Percentiles rank a stretch among this genome's conserved stretches.
phyloP scores from a whole-genome alignment of 306 rosid species.

The Adenanthera pavonina region DNA sequence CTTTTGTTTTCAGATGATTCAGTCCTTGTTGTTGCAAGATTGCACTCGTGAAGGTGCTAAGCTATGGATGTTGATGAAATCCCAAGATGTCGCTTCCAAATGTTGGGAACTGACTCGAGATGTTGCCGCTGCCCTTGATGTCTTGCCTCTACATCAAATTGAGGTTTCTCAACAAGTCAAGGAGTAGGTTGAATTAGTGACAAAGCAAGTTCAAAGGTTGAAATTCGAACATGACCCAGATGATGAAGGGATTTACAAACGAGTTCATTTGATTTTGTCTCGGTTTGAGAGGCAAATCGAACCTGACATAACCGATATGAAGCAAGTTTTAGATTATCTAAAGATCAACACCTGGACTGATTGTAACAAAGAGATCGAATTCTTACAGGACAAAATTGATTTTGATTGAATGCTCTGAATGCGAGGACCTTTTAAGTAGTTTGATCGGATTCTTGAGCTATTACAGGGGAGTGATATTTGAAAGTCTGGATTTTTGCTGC shows the following conservation, averaged over 20 bases:
- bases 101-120: constrained; percentile 37
- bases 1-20: constrained; percentile 49
- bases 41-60: constrained; percentile 45
- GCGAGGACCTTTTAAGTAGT: constrained; percentile 44
- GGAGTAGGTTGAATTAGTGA: constrained; percentile 53
- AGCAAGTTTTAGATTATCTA: constrained; percentile 48
- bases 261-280: constrained; percentile 36
- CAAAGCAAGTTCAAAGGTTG: constrained; percentile 50
- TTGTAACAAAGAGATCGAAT: constrained; percentile 55
- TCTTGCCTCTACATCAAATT: constrained; percentile 44
- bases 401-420: constrained; percentile 33
- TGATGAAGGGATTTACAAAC: constrained; percentile 36
- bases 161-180: constrained; percentile 47
- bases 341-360: constrained; percentile 52
- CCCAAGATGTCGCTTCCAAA: constrained; percentile 45
- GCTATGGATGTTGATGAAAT: constrained; percentile 56
- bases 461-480: constrained; percentile 65
- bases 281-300: constrained; percentile 52
- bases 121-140: constrained; percentile 61
- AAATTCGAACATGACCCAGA: constrained; percentile 39
- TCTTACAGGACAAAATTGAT: constrained; percentile 51
- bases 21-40: constrained; percentile 56
- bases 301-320: constrained; percentile 38
- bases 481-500: constrained; percentile 45
- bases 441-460: constrained; percentile 60